Evolutionary conservation across 106 monocot species (phyloP).

Genomic region (Agapanthus africanus): DNA sequence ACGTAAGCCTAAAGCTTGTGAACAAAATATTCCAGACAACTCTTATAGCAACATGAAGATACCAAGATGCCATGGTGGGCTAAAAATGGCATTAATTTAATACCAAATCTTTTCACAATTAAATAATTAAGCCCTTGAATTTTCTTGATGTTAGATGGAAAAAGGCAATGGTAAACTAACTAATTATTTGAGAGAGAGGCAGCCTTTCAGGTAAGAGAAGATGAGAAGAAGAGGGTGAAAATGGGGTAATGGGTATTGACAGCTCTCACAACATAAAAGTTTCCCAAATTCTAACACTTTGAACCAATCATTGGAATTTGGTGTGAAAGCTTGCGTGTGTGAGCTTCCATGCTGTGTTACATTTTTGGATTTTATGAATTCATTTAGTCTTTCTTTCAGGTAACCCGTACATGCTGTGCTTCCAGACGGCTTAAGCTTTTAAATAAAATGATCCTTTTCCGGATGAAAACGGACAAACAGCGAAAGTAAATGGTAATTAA

Average conservation of each 20-base stretch:
- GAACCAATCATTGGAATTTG: constrained; percentile 1
- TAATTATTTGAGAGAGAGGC: no score
- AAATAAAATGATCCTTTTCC: no score
- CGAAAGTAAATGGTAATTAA: not conserved
- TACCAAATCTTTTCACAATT: not conserved
- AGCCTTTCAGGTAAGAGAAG: no score
- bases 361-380: not conserved
- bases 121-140: not conserved
- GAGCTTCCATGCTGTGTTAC: constrained; percentile 1
- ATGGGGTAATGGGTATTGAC: not conserved
- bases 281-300: not conserved
- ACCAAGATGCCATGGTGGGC: constrained; percentile 2
- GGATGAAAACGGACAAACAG: no score
- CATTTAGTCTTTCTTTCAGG: no score
- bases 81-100: not conserved
- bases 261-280: not conserved
- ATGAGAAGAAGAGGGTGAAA: not conserved
- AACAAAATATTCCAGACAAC: constrained; percentile 16
- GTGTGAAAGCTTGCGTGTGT: constrained; percentile 1
- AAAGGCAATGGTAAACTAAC: no score
- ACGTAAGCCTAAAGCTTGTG: constrained; percentile 10
- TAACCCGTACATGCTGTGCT: constrained; percentile 6
- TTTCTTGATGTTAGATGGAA: no score
- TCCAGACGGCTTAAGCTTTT: no score
- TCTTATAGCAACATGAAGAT: constrained; percentile 9